Evolutionary conservation across 495 filamentous ascomycete species (phyloP).

Genomic region (Recurvomyces mirabilis): DNA sequence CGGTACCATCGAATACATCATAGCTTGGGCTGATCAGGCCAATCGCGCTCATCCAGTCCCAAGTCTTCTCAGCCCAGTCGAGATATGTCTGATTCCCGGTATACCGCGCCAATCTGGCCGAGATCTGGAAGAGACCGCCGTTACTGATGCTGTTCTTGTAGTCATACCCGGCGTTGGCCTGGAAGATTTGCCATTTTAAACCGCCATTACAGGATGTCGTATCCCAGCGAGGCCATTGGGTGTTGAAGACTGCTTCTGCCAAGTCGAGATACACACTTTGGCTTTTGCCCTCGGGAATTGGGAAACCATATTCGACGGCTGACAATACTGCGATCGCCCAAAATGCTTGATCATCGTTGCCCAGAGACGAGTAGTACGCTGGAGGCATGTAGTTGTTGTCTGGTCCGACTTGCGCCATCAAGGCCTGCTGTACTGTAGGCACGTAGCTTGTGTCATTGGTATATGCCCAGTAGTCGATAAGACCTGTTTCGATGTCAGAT

Average conservation of each 20-base stretch:
- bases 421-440: slow-evolving; percentile 25
- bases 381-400: slow-evolving; percentile 27
- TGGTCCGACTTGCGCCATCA: slow-evolving; percentile 31
- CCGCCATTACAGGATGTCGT: slow-evolving; percentile 39
- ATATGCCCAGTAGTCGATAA: slow-evolving; percentile 23
- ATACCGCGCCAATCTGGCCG: slow-evolving; percentile 58
- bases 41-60: slow-evolving; percentile 26
- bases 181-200: slow-evolving; percentile 46
- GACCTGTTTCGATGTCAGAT: slow-evolving; percentile 10
- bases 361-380: slow-evolving; percentile 7
- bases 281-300: slow-evolving; percentile 40
- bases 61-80: slow-evolving; percentile 29
- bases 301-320: slow-evolving; percentile 63
- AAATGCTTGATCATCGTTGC: slow-evolving; percentile 42
- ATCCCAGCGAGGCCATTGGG: slow-evolving; percentile 38
- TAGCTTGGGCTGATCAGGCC: slow-evolving; percentile 26
- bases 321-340: slow-evolving; percentile 67
- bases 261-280: slow-evolving; percentile 54
- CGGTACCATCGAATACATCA: slow-evolving; percentile 30
- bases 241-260: slow-evolving; percentile 31
- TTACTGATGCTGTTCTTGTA: slow-evolving; percentile 66
- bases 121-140: slow-evolving; percentile 57
- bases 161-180: slow-evolving; percentile 40
- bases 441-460: slow-evolving; percentile 27
- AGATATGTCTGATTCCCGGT: slow-evolving; percentile 52